Base-by-base conservation (phyloP, 331 rosid genomes). In the Malus hybrid region DNA sequence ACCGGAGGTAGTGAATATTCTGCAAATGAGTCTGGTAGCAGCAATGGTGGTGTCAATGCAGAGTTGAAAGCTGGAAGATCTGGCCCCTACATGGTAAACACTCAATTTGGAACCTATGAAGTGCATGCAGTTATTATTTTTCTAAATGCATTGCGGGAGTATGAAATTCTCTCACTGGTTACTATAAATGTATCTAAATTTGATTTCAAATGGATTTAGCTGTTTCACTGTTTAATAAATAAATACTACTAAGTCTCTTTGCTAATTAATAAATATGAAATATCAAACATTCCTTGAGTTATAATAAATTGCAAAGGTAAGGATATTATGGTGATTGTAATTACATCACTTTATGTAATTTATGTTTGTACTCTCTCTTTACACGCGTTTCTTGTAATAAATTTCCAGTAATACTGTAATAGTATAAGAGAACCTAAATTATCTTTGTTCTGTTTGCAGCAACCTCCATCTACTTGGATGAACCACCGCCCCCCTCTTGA, bases 401-500 rank as follows among this genome's bases (percentile, higher is more conserved):
- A 31, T 24, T n/a, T 16, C 20, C 44, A 6, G 57, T 52, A 52
- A 18, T 16, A 16, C 57, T 15, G 69, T 42, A 42, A 10, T 36
- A 56, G 70, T 39, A 65, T 66, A 24, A 69, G 28, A 42, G 70
- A 67, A 46, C 24, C 33, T 63, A 66, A 83, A 75, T 79, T 20
- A 69, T 75, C 56, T 80, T 36, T 82, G 42, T 76, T 83, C 76
- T 65, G 82, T 62, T 44, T 77, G 71, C 96, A 92, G 99, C 98
- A 84, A 87, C 91, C 98, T 73, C 88, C 98, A 74, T 90, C 98
- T 78, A 80, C 94, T 61, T 95, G 99, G 99, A 95, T 89, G 91
- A 88, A 78, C 85, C 96, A 69, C 76, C 88, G 98, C 80, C 84
- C 96, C 76, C 77, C 99, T 70, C 97, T 95, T 61, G 99, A 95